Conservation (phyloP, 306 rosid species). For the Luffa acutangula region DNA sequence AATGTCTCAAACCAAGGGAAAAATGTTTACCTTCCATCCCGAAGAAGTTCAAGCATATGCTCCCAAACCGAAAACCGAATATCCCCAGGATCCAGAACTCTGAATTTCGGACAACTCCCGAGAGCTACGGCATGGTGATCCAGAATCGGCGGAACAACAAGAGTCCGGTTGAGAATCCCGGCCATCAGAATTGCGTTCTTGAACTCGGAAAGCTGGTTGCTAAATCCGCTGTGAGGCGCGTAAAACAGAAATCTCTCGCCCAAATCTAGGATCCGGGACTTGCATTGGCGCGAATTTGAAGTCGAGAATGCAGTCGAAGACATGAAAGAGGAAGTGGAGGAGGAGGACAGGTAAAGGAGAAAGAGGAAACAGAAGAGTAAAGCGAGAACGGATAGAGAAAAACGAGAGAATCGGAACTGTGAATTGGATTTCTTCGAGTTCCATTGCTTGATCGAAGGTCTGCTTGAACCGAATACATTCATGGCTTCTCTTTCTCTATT, state of each 20-base stretch:
- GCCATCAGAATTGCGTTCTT: constrained; percentile 57
- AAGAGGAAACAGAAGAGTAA: constrained; percentile 19
- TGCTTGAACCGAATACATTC: constrained; percentile 18
- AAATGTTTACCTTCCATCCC: constrained; percentile 37
- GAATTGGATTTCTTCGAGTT: constrained; percentile 22
- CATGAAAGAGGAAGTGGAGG: constrained; percentile 14
- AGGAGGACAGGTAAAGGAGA: constrained; percentile 28
- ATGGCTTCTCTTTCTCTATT: constrained; percentile 2
- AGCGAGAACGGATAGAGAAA: constrained; percentile 21
- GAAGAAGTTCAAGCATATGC: constrained; percentile 52
- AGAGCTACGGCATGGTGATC: constrained; percentile 85
- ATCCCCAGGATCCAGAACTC: constrained; percentile 37
- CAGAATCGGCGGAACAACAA: constrained; percentile 65
- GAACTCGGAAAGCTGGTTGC: constrained; percentile 78
- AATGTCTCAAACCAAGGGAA: neutral
- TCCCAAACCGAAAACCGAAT: constrained; percentile 69
- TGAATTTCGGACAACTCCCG: constrained; percentile 85
- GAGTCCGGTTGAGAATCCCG: constrained; percentile 64
- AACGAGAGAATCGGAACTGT: constrained; percentile 18
- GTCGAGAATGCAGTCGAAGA: neutral
- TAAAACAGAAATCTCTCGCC: constrained; percentile 58
- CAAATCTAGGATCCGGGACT: constrained; percentile 17
- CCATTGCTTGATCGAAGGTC: constrained; percentile 29
- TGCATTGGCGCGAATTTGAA: constrained; percentile 24
- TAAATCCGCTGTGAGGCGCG: constrained; percentile 91